Evolutionary conservation across 257 asterid species (phyloP), one percentile per base, ranked within the genome.

Genomic region (Primulina tabacum): DNA sequence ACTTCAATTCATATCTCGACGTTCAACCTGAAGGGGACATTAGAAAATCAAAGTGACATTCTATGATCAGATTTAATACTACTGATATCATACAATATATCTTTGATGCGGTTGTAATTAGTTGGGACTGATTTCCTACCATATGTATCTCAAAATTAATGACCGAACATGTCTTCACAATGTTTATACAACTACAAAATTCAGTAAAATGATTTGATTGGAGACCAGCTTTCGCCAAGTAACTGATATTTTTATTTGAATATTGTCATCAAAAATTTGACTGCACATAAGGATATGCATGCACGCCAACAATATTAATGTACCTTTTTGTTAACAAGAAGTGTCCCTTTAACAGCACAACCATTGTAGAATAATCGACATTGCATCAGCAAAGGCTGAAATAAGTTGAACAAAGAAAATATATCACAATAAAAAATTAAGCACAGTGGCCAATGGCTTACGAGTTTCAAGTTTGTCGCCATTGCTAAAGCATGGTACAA

Each of bases 341-440:
- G 91, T 34, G 98, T 92, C 70, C 98, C 98, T 76, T 92, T 92
- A 38, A 88, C 93, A 69, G 97, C 98, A 72, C 55, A 35, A 38
- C 98, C 98, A 57, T 82, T 60, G 68, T 73, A 66, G 85, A 86
- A 92, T 74, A 92, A 50, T 71, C 97, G 98, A 70, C 97, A 90
- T 64, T 90, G 98, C 76, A 92, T 85, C 78, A 92, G 70, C 72
- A 92, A 80, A 64, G 95, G 96, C 98, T 92, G 85, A 73, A 78
- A 79, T 59, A 55, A 74, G 30, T 53, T 60, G 68, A 60, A 72
- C 74, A 65, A 70, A 53, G 21, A 43, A 14, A 68, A 59, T 8
- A 69, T 57, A n/a, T 16, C 64, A n/a, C 47, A 59, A 33, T 28
- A 35, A 60, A 67, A 74, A 64, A 29, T 24, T 59, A 38, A 65